Evolutionary conservation across 257 asterid genomes (phyloP).

Genomic region (Orobanche coerulescens): DNA sequence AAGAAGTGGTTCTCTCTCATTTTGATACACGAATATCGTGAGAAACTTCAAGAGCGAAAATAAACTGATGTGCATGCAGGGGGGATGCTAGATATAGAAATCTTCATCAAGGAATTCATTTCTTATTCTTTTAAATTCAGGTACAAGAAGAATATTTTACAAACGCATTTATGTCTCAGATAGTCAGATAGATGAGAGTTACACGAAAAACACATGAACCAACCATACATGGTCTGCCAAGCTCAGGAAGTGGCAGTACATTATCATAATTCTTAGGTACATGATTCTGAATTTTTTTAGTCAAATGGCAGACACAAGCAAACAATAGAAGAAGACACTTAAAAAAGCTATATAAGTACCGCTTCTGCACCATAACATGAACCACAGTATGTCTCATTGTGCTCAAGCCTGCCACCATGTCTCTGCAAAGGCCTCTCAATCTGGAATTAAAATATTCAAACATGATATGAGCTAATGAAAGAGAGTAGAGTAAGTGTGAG

Average conservation of each 20-base stretch:
- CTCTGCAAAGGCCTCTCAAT: conserved; percentile 93
- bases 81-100: neutral
- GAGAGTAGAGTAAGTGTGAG: no score
- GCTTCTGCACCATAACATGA: conserved; percentile 96
- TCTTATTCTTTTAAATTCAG: neutral
- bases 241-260: neutral
- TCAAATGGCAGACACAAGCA: conserved; percentile 8
- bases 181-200: neutral
- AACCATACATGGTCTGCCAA: neutral
- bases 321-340: conserved; percentile 13
- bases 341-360: conserved; percentile 37
- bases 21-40: neutral
- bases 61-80: neutral
- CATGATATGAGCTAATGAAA: neutral
- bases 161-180: neutral
- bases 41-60: conserved; percentile 1
- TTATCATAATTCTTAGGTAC: neutral
- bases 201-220: neutral
- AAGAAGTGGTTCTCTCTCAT: neutral
- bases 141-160: neutral
- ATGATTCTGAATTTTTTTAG: neutral
- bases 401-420: conserved; percentile 97
- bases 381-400: conserved; percentile 91
- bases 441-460: conserved; percentile 36
- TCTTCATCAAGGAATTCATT: neutral